Evolutionary conservation across 441 rosid species (phyloP).

Genomic region (Euphorbia neoarborescens): DNA sequence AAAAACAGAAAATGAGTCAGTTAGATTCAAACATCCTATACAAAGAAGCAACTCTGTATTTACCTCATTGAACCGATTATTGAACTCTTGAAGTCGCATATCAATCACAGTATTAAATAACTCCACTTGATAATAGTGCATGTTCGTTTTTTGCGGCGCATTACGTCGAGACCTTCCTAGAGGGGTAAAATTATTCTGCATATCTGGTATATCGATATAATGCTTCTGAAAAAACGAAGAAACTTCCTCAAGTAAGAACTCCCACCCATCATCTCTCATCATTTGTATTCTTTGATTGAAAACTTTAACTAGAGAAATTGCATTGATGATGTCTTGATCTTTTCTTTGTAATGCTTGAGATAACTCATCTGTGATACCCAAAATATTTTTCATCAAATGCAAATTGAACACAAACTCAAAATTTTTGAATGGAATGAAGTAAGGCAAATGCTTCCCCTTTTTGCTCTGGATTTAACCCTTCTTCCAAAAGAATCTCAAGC

Average conservation of each 20-base stretch:
- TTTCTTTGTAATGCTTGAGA: background rate
- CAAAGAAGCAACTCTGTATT: constrained; percentile 12
- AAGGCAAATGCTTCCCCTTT: background rate
- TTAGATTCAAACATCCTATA: constrained; percentile 9
- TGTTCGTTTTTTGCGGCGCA: background rate
- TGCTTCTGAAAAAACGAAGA: background rate
- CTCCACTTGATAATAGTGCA: background rate
- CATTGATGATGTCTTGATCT: background rate
- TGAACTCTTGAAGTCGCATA: constrained; percentile 10
- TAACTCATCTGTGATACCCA: background rate
- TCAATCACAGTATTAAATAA: background rate
- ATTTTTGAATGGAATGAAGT: too few species aligned
- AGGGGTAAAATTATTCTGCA: background rate
- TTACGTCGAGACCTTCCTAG: background rate
- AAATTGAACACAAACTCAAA: background rate
- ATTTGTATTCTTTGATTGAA: background rate
- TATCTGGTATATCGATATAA: background rate
- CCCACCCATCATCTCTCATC: constrained; percentile 7
- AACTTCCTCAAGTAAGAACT: background rate
- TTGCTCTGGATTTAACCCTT: background rate
- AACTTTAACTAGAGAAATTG: background rate
- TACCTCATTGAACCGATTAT: background rate
- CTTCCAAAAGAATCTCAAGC: background rate
- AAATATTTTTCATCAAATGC: background rate
- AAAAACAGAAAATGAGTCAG: background rate